Evolutionary conservation across 1,284 basidiomycete genomes (phyloP).

Genomic region (Hymenochaete sp.): DNA sequence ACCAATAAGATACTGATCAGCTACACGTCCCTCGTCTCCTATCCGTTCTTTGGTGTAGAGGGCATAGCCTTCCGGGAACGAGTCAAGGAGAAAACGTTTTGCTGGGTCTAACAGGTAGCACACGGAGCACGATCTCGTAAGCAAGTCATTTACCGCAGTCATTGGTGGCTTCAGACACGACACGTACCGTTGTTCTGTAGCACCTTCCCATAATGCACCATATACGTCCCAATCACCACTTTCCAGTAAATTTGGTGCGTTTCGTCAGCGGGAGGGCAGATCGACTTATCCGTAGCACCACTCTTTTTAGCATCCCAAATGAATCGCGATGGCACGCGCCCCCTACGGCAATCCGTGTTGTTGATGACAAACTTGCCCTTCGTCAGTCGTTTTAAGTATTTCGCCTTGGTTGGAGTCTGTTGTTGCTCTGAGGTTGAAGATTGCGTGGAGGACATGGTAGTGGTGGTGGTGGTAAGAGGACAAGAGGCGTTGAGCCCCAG

Average conservation of each 20-base stretch:
- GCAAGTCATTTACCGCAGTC: too few relatives aligned
- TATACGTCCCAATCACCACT: conserved; percentile 5
- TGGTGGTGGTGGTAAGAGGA: neutral
- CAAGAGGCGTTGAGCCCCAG: neutral
- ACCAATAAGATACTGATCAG: conserved; percentile 8
- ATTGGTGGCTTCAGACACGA: neutral
- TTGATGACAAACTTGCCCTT: too few relatives aligned
- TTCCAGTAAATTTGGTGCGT: conserved; percentile 7
- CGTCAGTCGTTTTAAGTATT: too few relatives aligned
- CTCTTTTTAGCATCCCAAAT: too few relatives aligned
- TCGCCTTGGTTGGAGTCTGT: too few relatives aligned
- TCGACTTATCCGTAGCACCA: too few relatives aligned
- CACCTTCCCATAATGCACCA: conserved; percentile 3
- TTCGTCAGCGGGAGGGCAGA: neutral
- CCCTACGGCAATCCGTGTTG: too few relatives aligned
- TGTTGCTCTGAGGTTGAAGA: too few relatives aligned
- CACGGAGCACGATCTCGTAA: too few relatives aligned
- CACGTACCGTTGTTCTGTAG: neutral
- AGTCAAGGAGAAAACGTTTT: neutral
- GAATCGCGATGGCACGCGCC: too few relatives aligned
- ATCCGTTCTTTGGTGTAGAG: neutral
- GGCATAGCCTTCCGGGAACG: conserved; percentile 5
- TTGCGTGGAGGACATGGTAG: too few relatives aligned
- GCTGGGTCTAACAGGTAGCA: too few relatives aligned
- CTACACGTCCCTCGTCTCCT: neutral